phyloP scores from a whole-genome alignment of 768 basidiomycete genomes.

The Obba rivulosa region DNA sequence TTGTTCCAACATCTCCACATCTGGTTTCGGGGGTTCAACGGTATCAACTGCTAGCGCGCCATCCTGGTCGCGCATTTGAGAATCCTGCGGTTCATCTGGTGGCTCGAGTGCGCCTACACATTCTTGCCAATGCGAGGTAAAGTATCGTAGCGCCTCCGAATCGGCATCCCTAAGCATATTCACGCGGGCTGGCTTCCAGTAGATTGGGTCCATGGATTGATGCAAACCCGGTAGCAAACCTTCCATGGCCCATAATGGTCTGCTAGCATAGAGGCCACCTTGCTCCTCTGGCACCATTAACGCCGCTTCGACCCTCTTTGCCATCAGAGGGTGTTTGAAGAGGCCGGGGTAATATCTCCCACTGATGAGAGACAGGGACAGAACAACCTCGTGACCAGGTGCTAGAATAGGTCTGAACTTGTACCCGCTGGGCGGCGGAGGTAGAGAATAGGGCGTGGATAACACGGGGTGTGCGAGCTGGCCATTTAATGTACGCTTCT shows the following conservation, averaged over 20 bases:
- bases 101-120: not conserved
- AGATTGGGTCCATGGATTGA: slow-evolving; percentile 66
- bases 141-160: slow-evolving; percentile 21
- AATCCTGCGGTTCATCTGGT: not conserved
- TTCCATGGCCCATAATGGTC: slow-evolving; percentile 67
- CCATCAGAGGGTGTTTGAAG: slow-evolving; percentile 58
- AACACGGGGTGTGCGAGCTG: slow-evolving; percentile 34
- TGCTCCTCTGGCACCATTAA: slow-evolving; percentile 26
- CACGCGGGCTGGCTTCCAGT: slow-evolving; percentile 45
- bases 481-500: slow-evolving; percentile 20
- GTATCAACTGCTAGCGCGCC: too few species aligned
- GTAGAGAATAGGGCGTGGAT: slow-evolving; percentile 39
- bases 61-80: too few species aligned
- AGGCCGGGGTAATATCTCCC: slow-evolving; percentile 80
- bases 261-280: slow-evolving; percentile 33
- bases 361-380: slow-evolving; percentile 66
- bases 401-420: slow-evolving; percentile 64
- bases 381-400: slow-evolving; percentile 54
- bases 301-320: slow-evolving; percentile 34
- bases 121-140: not conserved
- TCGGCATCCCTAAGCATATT: slow-evolving; percentile 64
- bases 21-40: too few species aligned
- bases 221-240: slow-evolving; percentile 61
- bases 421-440: slow-evolving; percentile 61
- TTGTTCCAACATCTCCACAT: too few species aligned